Evolutionary conservation across 768 basidiomycete genomes (phyloP), one percentile per base, ranked within the genome.

Genomic region (Leucosporidium yakuticum): DNA sequence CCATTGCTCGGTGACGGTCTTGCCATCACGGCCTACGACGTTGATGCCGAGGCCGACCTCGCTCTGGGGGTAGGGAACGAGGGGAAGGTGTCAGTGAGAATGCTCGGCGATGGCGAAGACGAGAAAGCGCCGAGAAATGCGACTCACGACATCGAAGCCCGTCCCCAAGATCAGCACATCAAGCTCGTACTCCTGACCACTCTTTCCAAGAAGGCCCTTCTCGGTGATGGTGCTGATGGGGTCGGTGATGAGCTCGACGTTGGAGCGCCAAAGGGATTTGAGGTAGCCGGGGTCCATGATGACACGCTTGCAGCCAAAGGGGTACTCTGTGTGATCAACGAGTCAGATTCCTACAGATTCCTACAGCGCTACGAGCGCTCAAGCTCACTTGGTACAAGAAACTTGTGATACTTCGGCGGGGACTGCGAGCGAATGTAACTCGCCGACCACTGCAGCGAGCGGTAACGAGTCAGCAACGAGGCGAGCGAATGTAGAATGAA

Each of bases 381-480:
- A 20, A 68, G 54, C 50, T 66, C 60, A 25, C 60, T 64, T 1
- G 68, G 68, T 12, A 64, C 44, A 4, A 69, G 44, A 57, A 69
- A 69, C 32, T 60, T 63, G 39, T 73, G 74, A 39, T 75, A 74
- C 60, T 74, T 67, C 62, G 64, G 49, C n/a, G 74, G 74, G 2
- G 74, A 70, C 0, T 29, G 60, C 2, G 32, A 44, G 21, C 49
- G 49, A 19, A 69, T 69, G 63, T 69, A 60, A 39, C 23, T 57
- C 47, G 14, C 25, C 23, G 27, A 71, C 47, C 27, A 34, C 62
- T 56, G 48, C 14, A n/a, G 27, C 56, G 31, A 8, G 23, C 27
- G 25, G 27, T 9, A 55, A 11, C 27, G 25, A 7, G 25, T 55
- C 25, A 55, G 55, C 54, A 56, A 20, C 11, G 27, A 56, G 31